phyloP scores from a whole-genome alignment of 2,329 filamentous ascomycete species.

The Colletotrichum paranaense region DNA sequence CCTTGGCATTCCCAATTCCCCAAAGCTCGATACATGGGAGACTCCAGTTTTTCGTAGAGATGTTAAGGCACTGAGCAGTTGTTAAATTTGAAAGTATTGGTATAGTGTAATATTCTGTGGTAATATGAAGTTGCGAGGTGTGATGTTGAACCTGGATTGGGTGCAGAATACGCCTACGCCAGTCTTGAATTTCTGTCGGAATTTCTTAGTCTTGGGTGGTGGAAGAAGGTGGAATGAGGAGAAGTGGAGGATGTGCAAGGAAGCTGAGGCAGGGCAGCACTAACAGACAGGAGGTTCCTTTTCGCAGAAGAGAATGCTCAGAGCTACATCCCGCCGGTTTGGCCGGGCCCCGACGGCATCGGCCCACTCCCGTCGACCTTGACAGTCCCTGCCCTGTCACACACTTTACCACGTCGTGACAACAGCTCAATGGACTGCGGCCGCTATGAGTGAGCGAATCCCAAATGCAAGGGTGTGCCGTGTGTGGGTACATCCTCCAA shows the following conservation, averaged over 20 bases:
- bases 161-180: neutral
- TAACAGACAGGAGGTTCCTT: conserved; percentile 1
- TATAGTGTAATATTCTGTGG: neutral
- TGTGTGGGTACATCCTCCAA: conserved; percentile 7
- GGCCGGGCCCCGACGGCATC: neutral
- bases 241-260: neutral
- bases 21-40: neutral
- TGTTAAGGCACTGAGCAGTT: neutral
- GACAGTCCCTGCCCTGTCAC: neutral
- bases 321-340: neutral
- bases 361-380: conserved; percentile 1
- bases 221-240: conserved; percentile 27
- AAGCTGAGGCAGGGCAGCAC: neutral
- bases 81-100: neutral
- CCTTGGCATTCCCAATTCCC: neutral
- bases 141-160: conserved; percentile 2
- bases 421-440: conserved; percentile 29
- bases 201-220: conserved; percentile 4
- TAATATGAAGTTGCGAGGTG: conserved; percentile 8
- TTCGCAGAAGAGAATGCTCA: neutral
- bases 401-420: conserved; percentile 6
- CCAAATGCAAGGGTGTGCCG: conserved; percentile 22
- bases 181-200: conserved; percentile 5
- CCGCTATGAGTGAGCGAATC: conserved; percentile 18
- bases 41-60: neutral